A percentile compares a stretch with the other conserved stretches of the same genome.
phyloP scores from a whole-genome alignment of 2,329 filamentous ascomycete genomes.

The Ophiostoma australiae region DNA sequence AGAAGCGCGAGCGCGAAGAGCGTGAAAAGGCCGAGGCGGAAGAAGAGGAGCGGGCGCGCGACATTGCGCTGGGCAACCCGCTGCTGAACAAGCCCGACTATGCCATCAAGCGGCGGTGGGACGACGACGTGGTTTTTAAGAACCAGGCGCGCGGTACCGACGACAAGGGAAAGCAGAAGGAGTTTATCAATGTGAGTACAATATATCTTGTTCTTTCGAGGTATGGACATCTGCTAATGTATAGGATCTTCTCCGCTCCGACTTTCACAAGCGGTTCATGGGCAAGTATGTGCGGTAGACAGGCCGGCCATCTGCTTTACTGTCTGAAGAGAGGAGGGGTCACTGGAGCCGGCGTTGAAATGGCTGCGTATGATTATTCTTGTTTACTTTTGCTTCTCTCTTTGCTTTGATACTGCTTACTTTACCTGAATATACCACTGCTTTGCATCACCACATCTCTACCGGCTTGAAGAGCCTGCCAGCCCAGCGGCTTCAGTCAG shows the following conservation, averaged over 20 bases:
- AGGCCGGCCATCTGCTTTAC: background rate
- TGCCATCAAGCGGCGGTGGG: conserved; percentile 88
- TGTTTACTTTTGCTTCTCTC: background rate
- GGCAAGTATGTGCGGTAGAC: conserved; percentile 55
- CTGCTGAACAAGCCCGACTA: conserved; percentile 85
- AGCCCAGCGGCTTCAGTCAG: too few relatives aligned
- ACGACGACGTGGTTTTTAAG: conserved; percentile 98
- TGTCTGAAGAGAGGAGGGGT: background rate
- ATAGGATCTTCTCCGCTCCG: conserved; percentile 80
- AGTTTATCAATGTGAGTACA: conserved; percentile 84
- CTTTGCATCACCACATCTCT: background rate
- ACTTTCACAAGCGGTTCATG: conserved; percentile 99
- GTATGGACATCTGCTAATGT: conserved; percentile 8
- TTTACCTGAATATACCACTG: background rate
- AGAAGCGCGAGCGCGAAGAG: conserved; percentile 76
- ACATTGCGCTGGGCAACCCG: conserved; percentile 90
- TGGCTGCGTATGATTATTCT: background rate
- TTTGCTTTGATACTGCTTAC: background rate
- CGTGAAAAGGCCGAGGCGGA: conserved; percentile 74
- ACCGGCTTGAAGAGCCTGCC: too few relatives aligned
- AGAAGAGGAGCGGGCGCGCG: conserved; percentile 74
- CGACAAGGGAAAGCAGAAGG: conserved; percentile 78
- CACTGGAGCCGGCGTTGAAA: background rate
- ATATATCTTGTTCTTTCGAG: background rate
- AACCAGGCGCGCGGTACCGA: conserved; percentile 96